Percentiles rank a stretch among this genome's conserved stretches.
These are phyloP conservation scores for Cutaneotrichosporon daszewskae DNA, from an alignment of 1,284 basidiomycete genomes.

Conservation along the genomic window DNA sequence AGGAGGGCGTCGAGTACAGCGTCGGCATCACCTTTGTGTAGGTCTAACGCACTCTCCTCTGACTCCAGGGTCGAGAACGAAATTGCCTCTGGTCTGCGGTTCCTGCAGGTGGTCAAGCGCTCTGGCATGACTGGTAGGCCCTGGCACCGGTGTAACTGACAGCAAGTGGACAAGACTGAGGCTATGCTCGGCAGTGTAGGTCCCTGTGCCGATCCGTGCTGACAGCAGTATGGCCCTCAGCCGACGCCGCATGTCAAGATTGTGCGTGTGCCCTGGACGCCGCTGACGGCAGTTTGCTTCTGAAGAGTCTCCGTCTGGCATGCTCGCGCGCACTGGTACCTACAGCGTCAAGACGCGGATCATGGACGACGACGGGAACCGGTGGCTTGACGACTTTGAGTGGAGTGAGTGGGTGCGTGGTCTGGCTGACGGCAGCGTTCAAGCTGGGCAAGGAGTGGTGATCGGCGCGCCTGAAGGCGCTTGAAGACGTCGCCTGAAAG, in stretches of 20 bases:
- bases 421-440: conserved; percentile 28
- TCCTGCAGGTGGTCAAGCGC: conserved; percentile 53
- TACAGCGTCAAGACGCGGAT: conserved; percentile 52
- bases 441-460: conserved; percentile 48
- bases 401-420: conserved; percentile 36
- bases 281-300: conserved; percentile 41
- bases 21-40: conserved; percentile 51
- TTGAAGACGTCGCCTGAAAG: too few relatives aligned
- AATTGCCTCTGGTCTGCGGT: conserved; percentile 53
- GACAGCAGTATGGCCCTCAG: conserved; percentile 47
- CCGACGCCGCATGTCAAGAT: conserved; percentile 47
- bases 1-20: conserved; percentile 55
- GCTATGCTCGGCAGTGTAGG: conserved; percentile 51
- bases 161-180: conserved; percentile 40
- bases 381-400: conserved; percentile 49
- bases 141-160: conserved; percentile 23
- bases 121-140: conserved; percentile 42
- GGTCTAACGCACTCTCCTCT: conserved; percentile 9
- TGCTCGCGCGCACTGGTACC: conserved; percentile 53
- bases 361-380: conserved; percentile 51
- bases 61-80: conserved; percentile 46
- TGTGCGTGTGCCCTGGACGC: conserved; percentile 25
- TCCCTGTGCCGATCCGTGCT: neutral
- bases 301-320: conserved; percentile 51
- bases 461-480: too few relatives aligned